Percentiles rank a stretch among this genome's conserved stretches.
These are phyloP conservation scores for Microbotryum saponariae DNA, from an alignment of 1,284 basidiomycete genomes.

Conservation along the genomic window DNA sequence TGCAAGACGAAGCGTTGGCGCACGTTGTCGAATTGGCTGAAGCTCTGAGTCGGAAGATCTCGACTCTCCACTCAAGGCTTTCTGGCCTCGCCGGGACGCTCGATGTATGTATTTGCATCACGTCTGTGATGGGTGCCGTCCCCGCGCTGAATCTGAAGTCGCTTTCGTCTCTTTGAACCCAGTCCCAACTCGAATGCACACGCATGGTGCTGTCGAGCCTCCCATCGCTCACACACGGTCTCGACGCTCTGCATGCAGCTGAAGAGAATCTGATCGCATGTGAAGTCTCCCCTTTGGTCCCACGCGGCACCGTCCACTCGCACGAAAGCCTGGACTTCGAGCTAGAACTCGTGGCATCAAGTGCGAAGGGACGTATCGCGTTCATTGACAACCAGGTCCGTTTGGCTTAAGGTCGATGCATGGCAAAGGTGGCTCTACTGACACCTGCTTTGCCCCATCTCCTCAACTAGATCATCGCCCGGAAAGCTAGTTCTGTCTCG, in stretches of 20 bases:
- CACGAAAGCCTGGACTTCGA: constrained; percentile 86
- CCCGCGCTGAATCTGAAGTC: no score
- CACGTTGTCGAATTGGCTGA: neutral
- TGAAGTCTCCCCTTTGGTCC: constrained; percentile 49
- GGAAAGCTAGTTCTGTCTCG: constrained; percentile 83
- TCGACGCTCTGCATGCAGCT: constrained; percentile 29
- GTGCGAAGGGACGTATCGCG: constrained; percentile 77
- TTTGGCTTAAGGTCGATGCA: neutral
- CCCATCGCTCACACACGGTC: neutral
- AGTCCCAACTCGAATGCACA: constrained; percentile 5
- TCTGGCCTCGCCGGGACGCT: constrained; percentile 68
- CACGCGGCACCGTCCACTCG: constrained; percentile 79
- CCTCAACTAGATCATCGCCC: constrained; percentile 68
- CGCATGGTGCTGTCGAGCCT: neutral
- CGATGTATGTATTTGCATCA: constrained; percentile 49
- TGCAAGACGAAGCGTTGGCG: neutral
- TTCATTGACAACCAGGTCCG: constrained; percentile 92
- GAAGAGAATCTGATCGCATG: constrained; percentile 72
- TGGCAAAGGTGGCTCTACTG: constrained; percentile 15
- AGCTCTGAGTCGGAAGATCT: neutral
- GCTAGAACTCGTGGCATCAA: constrained; percentile 70
- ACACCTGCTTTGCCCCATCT: constrained; percentile 35
- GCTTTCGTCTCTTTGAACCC: no score
- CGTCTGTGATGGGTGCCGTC: no score
- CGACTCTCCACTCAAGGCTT: constrained; percentile 48